Evolutionary conservation across 2,329 filamentous ascomycete genomes (phyloP).

Genomic region (Pseudogymnoascus sp.): DNA sequence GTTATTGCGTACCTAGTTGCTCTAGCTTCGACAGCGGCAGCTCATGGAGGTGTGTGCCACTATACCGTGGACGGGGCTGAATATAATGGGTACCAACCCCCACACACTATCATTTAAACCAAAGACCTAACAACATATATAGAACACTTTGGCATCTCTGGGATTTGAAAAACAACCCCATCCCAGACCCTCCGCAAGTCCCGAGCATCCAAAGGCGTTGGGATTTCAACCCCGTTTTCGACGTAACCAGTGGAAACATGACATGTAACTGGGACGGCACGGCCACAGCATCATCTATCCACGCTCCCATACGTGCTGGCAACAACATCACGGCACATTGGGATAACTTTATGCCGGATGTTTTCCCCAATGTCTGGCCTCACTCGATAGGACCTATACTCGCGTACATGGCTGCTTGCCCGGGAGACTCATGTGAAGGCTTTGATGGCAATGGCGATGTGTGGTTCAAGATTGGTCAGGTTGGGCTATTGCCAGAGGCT

Average conservation of each 20-base stretch:
- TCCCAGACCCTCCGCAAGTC: not conserved
- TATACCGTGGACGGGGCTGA: not conserved
- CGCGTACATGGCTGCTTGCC: conserved; percentile 17
- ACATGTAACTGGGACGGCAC: conserved; percentile 1
- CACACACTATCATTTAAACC: not conserved
- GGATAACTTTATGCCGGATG: conserved; percentile 1
- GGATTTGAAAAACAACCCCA: conserved; percentile 1
- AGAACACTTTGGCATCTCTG: conserved; percentile 5
- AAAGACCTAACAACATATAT: not conserved
- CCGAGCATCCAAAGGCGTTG: conserved; percentile 3
- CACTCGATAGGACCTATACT: conserved; percentile 16
- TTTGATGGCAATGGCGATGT: conserved; percentile 15
- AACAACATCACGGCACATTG: conserved; percentile 4
- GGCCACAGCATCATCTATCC: not conserved
- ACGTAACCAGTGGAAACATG: conserved; percentile 5
- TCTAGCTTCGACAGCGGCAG: not conserved
- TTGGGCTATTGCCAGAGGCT: conserved; percentile 13
- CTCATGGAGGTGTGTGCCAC: not conserved
- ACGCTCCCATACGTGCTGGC: not conserved
- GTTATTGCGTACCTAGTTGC: not conserved
- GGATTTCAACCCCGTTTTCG: conserved; percentile 7
- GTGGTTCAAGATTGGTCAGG: conserved; percentile 19
- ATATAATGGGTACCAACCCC: not conserved
- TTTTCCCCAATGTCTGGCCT: conserved; percentile 1
- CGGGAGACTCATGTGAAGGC: conserved; percentile 15